Evolutionary conservation across 2,329 filamentous ascomycete genomes (phyloP).

Genomic region (Aciculosporium take): DNA sequence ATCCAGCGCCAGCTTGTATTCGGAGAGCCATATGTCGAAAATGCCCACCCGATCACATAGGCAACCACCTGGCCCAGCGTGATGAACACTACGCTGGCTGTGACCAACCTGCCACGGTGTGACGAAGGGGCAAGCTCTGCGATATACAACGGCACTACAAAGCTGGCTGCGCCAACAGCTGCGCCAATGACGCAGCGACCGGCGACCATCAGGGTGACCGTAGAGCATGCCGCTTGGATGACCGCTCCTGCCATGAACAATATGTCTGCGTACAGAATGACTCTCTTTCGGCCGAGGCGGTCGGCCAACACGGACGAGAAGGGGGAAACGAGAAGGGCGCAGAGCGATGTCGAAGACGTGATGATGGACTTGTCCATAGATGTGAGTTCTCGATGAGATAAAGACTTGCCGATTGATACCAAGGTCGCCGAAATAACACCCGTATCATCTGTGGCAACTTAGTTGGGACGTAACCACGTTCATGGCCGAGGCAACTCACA

Average conservation of each 20-base stretch:
- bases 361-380: slow-evolving; percentile 56
- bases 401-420: slow-evolving; percentile 46
- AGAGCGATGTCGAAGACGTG: slow-evolving; percentile 53
- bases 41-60: slow-evolving; percentile 68
- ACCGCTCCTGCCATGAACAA: slow-evolving; percentile 57
- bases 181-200: slow-evolving; percentile 57
- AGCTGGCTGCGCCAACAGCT: slow-evolving; percentile 61
- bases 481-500: slow-evolving; percentile 29
- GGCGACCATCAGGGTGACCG: slow-evolving; percentile 49
- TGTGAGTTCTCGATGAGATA: slow-evolving; percentile 41
- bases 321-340: slow-evolving; percentile 50
- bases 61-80: slow-evolving; percentile 81
- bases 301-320: slow-evolving; percentile 52
- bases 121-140: slow-evolving; percentile 69
- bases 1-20: slow-evolving; percentile 73
- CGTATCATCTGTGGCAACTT: slow-evolving; percentile 39
- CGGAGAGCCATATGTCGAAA: slow-evolving; percentile 39
- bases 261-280: slow-evolving; percentile 48
- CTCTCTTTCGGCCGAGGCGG: slow-evolving; percentile 42
- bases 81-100: slow-evolving; percentile 68
- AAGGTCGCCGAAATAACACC: slow-evolving; percentile 56
- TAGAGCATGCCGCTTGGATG: slow-evolving; percentile 44
- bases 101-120: slow-evolving; percentile 66
- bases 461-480: slow-evolving; percentile 3
- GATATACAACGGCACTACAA: slow-evolving; percentile 79